These are phyloP conservation scores for Biscogniauxia sp. DNA, from an alignment of 2,329 filamentous ascomycete genomes.

Conservation along the genomic window DNA sequence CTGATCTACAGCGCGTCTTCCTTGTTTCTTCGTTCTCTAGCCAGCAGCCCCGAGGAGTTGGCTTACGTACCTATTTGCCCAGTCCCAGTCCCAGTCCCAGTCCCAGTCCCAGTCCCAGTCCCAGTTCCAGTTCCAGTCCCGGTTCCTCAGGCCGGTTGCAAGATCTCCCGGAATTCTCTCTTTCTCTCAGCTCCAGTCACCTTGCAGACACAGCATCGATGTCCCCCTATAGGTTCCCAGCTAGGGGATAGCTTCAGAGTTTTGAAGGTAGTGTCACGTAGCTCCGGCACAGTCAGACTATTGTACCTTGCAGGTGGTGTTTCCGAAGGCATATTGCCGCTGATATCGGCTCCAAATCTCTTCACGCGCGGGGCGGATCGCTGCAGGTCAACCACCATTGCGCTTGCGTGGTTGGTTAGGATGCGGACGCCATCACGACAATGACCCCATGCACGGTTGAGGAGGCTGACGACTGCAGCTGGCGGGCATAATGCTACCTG, in stretches of 20 bases:
- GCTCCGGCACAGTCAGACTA: constrained; percentile 1
- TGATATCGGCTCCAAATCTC: background rate
- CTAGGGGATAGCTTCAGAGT: constrained; percentile 4
- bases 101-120: too few species aligned
- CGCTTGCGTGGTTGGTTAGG: background rate
- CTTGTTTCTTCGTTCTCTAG: background rate
- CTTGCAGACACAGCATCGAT: background rate
- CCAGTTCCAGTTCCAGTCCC: too few species aligned
- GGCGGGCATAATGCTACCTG: background rate
- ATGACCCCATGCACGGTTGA: background rate
- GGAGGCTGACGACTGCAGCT: background rate
- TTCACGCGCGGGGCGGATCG: background rate
- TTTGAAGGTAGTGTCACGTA: constrained; percentile 12
- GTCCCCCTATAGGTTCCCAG: background rate
- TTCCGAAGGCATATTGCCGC: background rate
- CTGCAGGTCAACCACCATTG: background rate
- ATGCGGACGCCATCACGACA: background rate
- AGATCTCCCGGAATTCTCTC: background rate
- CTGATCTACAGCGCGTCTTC: background rate
- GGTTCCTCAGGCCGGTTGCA: background rate
- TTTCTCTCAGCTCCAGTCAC: background rate
- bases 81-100: too few species aligned
- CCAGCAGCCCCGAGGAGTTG: too few species aligned
- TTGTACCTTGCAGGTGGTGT: constrained; percentile 10
- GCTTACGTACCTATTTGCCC: background rate